Percentiles rank a stretch among this genome's conserved stretches.
Evolutionary conservation across 768 basidiomycete species (phyloP).

Genomic region (Scleroderma citrinum): DNA sequence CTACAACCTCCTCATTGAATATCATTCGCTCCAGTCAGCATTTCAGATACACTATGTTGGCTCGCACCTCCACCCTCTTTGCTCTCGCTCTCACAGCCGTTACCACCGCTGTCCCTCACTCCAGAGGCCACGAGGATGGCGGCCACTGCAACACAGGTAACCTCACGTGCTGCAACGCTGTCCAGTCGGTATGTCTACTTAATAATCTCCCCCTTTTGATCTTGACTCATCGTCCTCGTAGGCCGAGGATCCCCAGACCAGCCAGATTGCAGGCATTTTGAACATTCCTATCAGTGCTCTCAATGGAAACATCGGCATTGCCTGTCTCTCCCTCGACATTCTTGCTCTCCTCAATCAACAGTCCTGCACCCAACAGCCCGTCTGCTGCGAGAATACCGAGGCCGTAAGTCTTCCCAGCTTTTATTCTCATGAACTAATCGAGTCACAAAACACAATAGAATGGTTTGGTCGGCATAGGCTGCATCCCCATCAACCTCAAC

Average conservation of each 20-base stretch:
- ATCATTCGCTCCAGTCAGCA: background rate
- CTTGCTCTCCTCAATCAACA: slow-evolving; percentile 7
- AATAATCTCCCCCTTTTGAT: background rate
- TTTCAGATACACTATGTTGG: background rate
- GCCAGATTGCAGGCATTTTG: background rate
- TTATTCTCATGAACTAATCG: background rate
- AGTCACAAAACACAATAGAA: too few relatives aligned
- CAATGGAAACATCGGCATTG: slow-evolving; percentile 8
- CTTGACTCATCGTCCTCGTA: background rate
- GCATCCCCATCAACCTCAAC: too few relatives aligned
- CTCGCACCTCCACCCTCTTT: background rate
- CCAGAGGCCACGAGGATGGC: background rate
- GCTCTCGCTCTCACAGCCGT: slow-evolving; percentile 11
- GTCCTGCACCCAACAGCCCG: slow-evolving; percentile 23
- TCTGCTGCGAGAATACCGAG: slow-evolving; percentile 34
- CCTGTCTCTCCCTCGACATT: slow-evolving; percentile 1
- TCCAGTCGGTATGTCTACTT: slow-evolving; percentile 1
- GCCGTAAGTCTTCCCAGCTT: slow-evolving; percentile 24
- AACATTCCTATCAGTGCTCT: background rate
- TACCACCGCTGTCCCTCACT: slow-evolving; percentile 6
- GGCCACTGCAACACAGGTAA: slow-evolving; percentile 9
- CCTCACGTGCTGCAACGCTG: slow-evolving; percentile 10
- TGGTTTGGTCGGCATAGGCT: too few relatives aligned
- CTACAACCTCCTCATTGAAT: too few relatives aligned
- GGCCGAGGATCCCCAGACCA: background rate